Evolutionary conservation across 1,284 basidiomycete species (phyloP).

Genomic region (Boletellus deceptivus): DNA sequence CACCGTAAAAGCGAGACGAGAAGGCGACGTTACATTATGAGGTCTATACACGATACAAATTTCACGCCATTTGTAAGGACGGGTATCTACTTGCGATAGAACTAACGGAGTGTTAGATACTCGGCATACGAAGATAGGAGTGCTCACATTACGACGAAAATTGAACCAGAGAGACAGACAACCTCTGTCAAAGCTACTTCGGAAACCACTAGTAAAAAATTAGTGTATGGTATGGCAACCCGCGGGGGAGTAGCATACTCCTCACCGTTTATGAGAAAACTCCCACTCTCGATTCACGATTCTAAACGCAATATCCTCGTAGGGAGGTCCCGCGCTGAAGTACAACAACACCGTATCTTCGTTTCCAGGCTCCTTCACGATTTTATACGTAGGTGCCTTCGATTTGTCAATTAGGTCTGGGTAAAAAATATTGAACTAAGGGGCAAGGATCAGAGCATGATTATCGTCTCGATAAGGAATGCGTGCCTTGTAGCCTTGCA

Average conservation of each 20-base stretch:
- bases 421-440: conserved; percentile 91
- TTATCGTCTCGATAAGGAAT: conserved; percentile 9
- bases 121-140: conserved; percentile 7
- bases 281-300: conserved; percentile 99
- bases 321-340: conserved; percentile 96
- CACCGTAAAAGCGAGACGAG: conserved; percentile 9
- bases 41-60: conserved; percentile 15
- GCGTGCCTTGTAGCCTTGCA: conserved; percentile 94
- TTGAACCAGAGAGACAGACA: conserved; percentile 86
- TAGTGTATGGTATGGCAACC: conserved; percentile 8
- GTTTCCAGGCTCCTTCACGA: conserved; percentile 88
- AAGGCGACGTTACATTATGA: conserved; percentile 28
- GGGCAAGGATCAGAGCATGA: conserved; percentile 16
- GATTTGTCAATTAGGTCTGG: conserved; percentile 97
- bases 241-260: neutral
- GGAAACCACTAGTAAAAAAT: conserved; percentile 60
- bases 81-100: conserved; percentile 60
- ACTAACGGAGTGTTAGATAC: conserved; percentile 42
- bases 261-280: conserved; percentile 90
- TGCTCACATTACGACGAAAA: conserved; percentile 79
- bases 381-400: conserved; percentile 93
- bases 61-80: conserved; percentile 9
- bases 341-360: conserved; percentile 92
- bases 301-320: conserved; percentile 98
- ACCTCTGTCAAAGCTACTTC: conserved; percentile 84